Evolutionary conservation across 352 stramenopile genomes (phyloP), one percentile per base, ranked within the genome.

Genomic region (Globisporangium nagaii): DNA sequence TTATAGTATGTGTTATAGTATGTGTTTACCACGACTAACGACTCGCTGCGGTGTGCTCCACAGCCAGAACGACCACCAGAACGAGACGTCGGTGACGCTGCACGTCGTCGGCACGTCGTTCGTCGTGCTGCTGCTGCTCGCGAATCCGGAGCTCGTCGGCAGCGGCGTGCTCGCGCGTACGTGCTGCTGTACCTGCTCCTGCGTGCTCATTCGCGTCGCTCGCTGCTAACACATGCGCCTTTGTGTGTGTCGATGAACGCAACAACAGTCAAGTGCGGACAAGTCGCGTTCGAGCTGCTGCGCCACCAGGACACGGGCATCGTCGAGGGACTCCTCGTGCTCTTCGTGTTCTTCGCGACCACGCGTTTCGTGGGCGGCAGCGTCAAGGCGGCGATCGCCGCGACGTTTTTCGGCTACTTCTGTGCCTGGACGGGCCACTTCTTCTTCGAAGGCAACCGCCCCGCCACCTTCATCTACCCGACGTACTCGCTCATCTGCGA

Each of bases 351-450:
- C 42, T 66, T 82, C 11, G 5, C 32, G 10, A 59, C 58, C 28
- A 71, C 63, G 61, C 58, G 63, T 15, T 73, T 73, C 46, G 55
- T 82, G 8, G 59, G 62, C 7, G 69, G 70, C 36, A 70, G 60
- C 40, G 27, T 53, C 10, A 35, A 20, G 20, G 34, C 45, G 4
- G 72, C 62, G 12, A 13, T 68, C 17, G 24, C 51, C 12, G 49
- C 64, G 27, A 39, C 72, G 2, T 17, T 76, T 43, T 58, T 71
- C 39, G 74, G 73, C 36, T 89, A 87, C 41, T 53, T 54, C n/a
- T 89, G 83, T 41, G 75, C 79, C 30, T 87, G 75, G 76, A 61
- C 63, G 17, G 79, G 79, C 25, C 79, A 89, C 43, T 86, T 88
- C 25, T 75, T 79, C 53, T 84, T 74, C 44, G 79, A 89, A 48